Conservation (phyloP, 352 stramenopile genomes). For the Globisporangium paroecandrum region DNA sequence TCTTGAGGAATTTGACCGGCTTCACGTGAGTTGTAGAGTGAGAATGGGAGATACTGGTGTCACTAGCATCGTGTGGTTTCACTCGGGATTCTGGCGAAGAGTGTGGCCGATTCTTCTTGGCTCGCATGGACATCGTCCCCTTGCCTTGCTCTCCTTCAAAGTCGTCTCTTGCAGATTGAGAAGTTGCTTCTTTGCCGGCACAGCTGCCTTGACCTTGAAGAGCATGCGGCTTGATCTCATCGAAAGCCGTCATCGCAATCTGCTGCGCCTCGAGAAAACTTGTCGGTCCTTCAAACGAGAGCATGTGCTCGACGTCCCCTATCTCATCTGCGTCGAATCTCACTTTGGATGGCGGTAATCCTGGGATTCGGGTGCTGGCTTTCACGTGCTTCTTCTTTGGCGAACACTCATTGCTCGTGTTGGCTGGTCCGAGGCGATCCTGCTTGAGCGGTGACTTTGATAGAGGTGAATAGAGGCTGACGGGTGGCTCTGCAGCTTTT, state of each 20-base stretch:
- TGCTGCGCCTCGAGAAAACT: conserved; percentile 43
- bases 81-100: background rate
- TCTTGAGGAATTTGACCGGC: background rate
- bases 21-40: background rate
- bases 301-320: background rate
- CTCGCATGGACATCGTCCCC: background rate
- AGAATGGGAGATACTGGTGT: background rate
- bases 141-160: background rate
- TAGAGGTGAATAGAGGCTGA: background rate
- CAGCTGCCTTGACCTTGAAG: background rate
- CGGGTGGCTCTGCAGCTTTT: background rate
- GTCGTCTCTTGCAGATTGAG: background rate
- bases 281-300: conserved; percentile 31
- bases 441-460: conserved; percentile 10
- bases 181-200: background rate
- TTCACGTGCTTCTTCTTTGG: conserved; percentile 11
- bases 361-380: background rate
- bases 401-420: background rate
- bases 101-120: conserved; percentile 4
- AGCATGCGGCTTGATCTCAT: background rate
- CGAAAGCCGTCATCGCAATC: conserved; percentile 21
- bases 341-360: background rate
- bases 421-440: background rate
- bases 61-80: background rate
- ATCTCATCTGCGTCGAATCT: background rate